Evolutionary conservation across 2,329 filamentous ascomycete genomes (phyloP).

Genomic region (Arthrobotrys sinensis): DNA sequence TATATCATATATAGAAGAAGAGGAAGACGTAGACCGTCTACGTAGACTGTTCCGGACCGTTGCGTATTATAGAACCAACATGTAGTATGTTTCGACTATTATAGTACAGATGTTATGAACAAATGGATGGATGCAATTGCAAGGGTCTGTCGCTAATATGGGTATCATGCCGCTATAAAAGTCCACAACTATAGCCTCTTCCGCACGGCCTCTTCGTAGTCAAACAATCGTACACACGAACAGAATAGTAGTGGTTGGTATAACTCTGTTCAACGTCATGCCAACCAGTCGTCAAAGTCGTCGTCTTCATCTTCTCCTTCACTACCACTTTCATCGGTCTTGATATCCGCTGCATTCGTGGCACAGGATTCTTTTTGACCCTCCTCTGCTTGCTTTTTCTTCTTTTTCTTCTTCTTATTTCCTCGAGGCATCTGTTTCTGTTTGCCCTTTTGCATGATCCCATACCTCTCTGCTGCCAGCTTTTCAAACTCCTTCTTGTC

Average conservation of each 20-base stretch:
- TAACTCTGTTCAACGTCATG: conserved; percentile 6
- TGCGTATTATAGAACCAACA: too few relatives aligned
- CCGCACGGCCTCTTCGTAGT: conserved; percentile 1
- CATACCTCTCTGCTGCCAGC: conserved; percentile 68
- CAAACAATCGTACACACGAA: neutral
- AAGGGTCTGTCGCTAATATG: conserved; percentile 37
- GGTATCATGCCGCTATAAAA: conserved; percentile 43
- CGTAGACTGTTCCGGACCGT: conserved; percentile 3
- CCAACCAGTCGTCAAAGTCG: conserved; percentile 58
- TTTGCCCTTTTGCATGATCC: conserved; percentile 46
- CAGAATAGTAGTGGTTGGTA: too few relatives aligned
- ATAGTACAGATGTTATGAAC: conserved; percentile 34
- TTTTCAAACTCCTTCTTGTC: conserved; percentile 87
- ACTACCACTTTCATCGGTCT: conserved; percentile 33
- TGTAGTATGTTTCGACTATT: conserved; percentile 14
- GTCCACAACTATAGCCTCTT: conserved; percentile 10
- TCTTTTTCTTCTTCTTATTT: conserved; percentile 59
- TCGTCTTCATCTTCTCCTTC: conserved; percentile 27
- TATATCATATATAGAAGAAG: too few relatives aligned
- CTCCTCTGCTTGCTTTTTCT: conserved; percentile 33
- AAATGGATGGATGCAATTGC: conserved; percentile 20
- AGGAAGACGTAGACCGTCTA: neutral
- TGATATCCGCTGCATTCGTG: conserved; percentile 46
- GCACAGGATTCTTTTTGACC: conserved; percentile 26
- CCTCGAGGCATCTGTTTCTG: conserved; percentile 58